These are phyloP conservation scores for Abelmoschus esculentus DNA, from an alignment of 345 rosid genomes.

Conservation along the genomic window DNA sequence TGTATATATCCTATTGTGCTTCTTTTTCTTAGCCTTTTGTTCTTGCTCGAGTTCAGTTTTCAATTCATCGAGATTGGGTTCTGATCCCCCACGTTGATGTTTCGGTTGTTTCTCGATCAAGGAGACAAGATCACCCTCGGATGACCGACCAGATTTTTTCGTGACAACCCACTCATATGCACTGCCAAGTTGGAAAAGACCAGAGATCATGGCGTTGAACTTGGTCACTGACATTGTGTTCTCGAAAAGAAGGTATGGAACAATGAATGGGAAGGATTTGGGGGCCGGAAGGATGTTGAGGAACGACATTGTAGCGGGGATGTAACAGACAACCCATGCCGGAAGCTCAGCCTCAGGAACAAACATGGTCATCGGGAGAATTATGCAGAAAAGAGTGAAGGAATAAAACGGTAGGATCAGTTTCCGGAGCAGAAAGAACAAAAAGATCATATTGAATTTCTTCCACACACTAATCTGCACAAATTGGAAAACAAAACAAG, in stretches of 20 bases:
- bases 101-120: conserved; percentile 47
- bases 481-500: conserved; percentile 3
- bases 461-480: conserved; percentile 80
- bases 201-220: conserved; percentile 91
- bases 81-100: conserved; percentile 57
- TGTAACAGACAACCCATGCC: conserved; percentile 89
- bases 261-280: conserved; percentile 80
- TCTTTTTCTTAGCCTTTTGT: conserved; percentile 39
- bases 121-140: conserved; percentile 75
- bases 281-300: conserved; percentile 93
- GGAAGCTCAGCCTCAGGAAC: conserved; percentile 91
- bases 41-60: conserved; percentile 38
- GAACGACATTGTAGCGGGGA: conserved; percentile 90
- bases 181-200: conserved; percentile 94
- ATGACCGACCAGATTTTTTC: conserved; percentile 83
- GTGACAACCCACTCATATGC: conserved; percentile 96
- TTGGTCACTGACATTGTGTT: conserved; percentile 95
- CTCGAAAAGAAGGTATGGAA: conserved; percentile 91
- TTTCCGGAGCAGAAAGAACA: conserved; percentile 79
- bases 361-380: conserved; percentile 94
- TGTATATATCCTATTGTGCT: conserved; percentile 70
- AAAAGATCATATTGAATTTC: conserved; percentile 86
- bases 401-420: conserved; percentile 87
- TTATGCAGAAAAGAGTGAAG: conserved; percentile 87
- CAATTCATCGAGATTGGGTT: conserved; percentile 45